Percentiles rank a stretch among this genome's conserved stretches.
These are phyloP conservation scores for Fusarium sp. DNA, from an alignment of 2,329 filamentous ascomycete genomes.

Conservation along the genomic window DNA sequence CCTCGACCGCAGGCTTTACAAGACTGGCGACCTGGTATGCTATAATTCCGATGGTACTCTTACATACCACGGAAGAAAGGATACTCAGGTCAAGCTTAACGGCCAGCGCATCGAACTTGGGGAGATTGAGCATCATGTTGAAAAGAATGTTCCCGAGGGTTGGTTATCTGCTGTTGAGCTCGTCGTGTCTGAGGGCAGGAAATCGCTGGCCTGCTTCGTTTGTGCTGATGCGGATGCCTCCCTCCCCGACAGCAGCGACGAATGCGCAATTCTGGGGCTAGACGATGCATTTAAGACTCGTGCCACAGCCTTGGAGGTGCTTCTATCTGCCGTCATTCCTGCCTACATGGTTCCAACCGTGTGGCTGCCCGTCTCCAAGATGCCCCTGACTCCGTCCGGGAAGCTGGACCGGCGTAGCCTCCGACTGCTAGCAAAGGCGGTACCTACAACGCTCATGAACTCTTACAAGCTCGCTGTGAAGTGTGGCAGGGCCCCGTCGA, in stretches of 20 bases:
- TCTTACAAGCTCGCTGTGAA: slow-evolving; percentile 31
- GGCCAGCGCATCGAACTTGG: slow-evolving; percentile 71
- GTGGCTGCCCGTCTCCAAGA: slow-evolving; percentile 58
- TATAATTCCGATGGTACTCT: slow-evolving; percentile 61
- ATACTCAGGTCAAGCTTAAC: slow-evolving; percentile 72
- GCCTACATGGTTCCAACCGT: slow-evolving; percentile 60
- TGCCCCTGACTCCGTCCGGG: slow-evolving; percentile 60
- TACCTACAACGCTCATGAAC: slow-evolving; percentile 11
- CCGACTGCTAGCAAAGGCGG: slow-evolving; percentile 5
- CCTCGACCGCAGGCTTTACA: slow-evolving; percentile 53
- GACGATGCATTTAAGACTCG: slow-evolving; percentile 1
- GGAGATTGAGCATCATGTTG: slow-evolving; percentile 62
- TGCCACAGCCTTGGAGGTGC: slow-evolving; percentile 19
- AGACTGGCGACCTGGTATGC: slow-evolving; percentile 64
- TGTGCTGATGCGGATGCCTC: slow-evolving; percentile 20
- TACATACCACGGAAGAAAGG: slow-evolving; percentile 67
- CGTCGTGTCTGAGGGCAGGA: slow-evolving; percentile 26
- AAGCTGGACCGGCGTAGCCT: slow-evolving; percentile 62
- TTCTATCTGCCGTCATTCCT: slow-evolving; percentile 38
- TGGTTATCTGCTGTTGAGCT: slow-evolving; percentile 42
- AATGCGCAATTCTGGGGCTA: slow-evolving; percentile 11
- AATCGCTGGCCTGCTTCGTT: slow-evolving; percentile 39
- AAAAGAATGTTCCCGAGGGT: slow-evolving; percentile 21
- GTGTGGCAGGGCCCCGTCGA: slow-evolving; percentile 54
- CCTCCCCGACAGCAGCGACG: slow-evolving; percentile 1